Evolutionary conservation across 2,329 filamentous ascomycete species (phyloP), one percentile per base, ranked within the genome.

Genomic region (Talaromyces funiculosus): DNA sequence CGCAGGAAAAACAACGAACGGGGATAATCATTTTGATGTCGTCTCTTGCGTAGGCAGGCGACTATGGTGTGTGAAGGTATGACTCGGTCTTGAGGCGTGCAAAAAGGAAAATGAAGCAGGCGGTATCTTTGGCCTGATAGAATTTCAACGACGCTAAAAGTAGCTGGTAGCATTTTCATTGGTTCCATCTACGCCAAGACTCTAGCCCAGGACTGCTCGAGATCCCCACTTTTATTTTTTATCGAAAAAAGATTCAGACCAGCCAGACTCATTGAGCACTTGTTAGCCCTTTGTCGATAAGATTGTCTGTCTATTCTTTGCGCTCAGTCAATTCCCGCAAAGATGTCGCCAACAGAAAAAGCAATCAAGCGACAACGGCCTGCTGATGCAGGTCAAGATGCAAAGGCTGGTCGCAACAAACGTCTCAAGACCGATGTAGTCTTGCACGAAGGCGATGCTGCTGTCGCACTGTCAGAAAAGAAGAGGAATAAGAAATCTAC

Each of bases 1-100:
- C 94, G 77, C 94, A 99, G 61, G 94, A 97, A 79, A 99, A 99
- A 81, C 94, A 99, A 68, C 94, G 91, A 67, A 99, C 90, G 2
- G 94, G 94, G 68, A 99, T 97, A 78, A 99, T 99, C 94, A 99
- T 99, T 40, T 57, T 57, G 22, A 20, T 43, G 6, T 33, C n/a
- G n/a, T 7, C 1, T 51, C n/a, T 35, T 4, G 29, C 22, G 4
- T 7, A 35, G 18, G 22, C n/a, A 22, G 18, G 47, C 29, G 18
- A 12, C 9, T 33, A 20, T 7, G 47, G 29, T 12, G 3, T 8
- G n/a, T 20, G 26, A 22, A 10, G 5, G 1, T 20, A 20, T 14
- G 29, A 20, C 29, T 51, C 2, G 14, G 10, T 51, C 29, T 35
- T 51, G 29, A 35, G 18, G 18, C 18, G 47, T 51, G 10, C 47